These are phyloP conservation scores for Strigomonas galati DNA, from an alignment of 208 protist genomes.

Conservation along the genomic window DNA sequence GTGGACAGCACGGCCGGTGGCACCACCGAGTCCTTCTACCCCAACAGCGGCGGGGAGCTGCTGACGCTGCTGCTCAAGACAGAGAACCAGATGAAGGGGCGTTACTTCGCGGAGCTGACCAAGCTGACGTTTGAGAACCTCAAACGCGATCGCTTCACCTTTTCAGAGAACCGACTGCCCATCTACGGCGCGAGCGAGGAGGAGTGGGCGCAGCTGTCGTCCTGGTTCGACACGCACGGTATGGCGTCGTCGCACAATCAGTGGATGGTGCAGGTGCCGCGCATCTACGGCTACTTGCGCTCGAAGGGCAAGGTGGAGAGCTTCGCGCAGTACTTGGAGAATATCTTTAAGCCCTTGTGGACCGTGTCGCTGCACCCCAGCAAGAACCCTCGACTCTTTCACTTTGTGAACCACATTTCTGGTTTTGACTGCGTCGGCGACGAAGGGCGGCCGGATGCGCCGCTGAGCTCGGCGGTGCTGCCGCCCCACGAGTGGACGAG, in stretches of 20 bases:
- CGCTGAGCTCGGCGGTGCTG: slow-evolving; percentile 41
- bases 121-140: slow-evolving; percentile 96
- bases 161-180: slow-evolving; percentile 88
- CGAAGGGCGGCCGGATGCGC: slow-evolving; percentile 84
- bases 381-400: slow-evolving; percentile 93
- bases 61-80: slow-evolving; percentile 98
- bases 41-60: slow-evolving; percentile 87
- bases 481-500: slow-evolving; percentile 92
- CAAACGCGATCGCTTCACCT: slow-evolving; percentile 94
- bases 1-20: slow-evolving; percentile 73
- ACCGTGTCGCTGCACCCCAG: slow-evolving; percentile 94
- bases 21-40: slow-evolving; percentile 84
- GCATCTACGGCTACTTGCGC: slow-evolving; percentile 92
- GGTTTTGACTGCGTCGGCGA: slow-evolving; percentile 99
- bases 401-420: slow-evolving; percentile 96
- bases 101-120: slow-evolving; percentile 97
- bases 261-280: slow-evolving; percentile 98
- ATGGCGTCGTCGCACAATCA: slow-evolving; percentile 94
- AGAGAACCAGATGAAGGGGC: slow-evolving; percentile 96
- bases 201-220: slow-evolving; percentile 95
- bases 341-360: slow-evolving; percentile 99
- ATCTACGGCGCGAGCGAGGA: slow-evolving; percentile 85
- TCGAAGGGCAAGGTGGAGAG: slow-evolving; percentile 71
- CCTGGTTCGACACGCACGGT: slow-evolving; percentile 96
- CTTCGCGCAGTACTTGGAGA: slow-evolving; percentile 96